A percentile compares a stretch with the other conserved stretches of the same genome.
These are phyloP conservation scores for Magnolia sinica DNA, from an alignment of 164 flowering plant genomes.

Conservation along the genomic window DNA sequence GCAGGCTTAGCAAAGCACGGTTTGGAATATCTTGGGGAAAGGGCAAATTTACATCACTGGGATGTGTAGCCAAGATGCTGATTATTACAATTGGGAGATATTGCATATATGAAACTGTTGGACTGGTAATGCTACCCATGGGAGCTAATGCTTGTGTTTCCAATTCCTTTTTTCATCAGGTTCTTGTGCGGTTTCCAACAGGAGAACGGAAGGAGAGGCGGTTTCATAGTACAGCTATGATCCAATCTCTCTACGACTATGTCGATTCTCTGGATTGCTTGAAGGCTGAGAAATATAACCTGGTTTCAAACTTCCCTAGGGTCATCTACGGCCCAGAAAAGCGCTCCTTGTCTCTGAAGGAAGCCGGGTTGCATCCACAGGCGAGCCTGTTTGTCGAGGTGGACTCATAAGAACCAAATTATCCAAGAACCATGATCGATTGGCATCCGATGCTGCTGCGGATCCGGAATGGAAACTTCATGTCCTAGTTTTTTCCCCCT, in stretches of 20 bases:
- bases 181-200: slow-evolving; percentile 78
- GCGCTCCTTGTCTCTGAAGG: slow-evolving; percentile 60
- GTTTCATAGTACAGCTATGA: slow-evolving; percentile 60
- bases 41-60: too few relatives aligned
- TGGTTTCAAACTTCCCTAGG: slow-evolving; percentile 89
- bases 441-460: slow-evolving; percentile 3
- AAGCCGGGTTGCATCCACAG: slow-evolving; percentile 95
- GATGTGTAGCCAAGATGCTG: too few relatives aligned
- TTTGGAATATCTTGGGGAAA: too few relatives aligned
- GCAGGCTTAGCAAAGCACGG: too few relatives aligned
- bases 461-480: slow-evolving; percentile 7
- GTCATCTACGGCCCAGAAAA: slow-evolving; percentile 73
- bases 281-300: slow-evolving; percentile 59
- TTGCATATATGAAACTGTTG: too few relatives aligned
- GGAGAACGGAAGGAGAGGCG: slow-evolving; percentile 94
- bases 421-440: not conserved
- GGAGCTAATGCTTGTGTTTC: not conserved
- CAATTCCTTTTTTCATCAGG: slow-evolving; percentile 33
- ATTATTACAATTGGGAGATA: too few relatives aligned
- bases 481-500: not conserved
- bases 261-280: slow-evolving; percentile 91
- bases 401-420: slow-evolving; percentile 29
- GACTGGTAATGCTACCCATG: not conserved
- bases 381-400: slow-evolving; percentile 88
- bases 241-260: slow-evolving; percentile 77